Evolutionary conservation across 169 alveolate genomes (phyloP), one percentile per base, ranked within the genome.

Genomic region (Plasmodium fragile): DNA sequence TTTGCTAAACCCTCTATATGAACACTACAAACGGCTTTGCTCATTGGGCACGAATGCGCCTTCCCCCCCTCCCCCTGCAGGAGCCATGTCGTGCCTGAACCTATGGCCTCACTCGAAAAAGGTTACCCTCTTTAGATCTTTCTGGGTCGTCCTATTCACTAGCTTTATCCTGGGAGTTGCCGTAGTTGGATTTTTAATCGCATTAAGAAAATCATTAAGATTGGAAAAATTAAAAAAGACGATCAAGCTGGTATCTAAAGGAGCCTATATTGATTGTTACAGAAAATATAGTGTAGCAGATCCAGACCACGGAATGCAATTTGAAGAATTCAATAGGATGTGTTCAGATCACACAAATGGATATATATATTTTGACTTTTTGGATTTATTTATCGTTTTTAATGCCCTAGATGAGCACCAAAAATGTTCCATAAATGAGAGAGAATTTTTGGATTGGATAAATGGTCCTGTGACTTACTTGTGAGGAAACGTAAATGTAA

Each of bases 251-350:
- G 94, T 92, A 80, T 95, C 98, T 36, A 97, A 96, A 77, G 98
- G 98, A 8, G 98, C 98, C 16, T 97, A 95, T 81, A 95, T 93
- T 22, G 99, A 97, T 91, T 95, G 96, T 41, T 97, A 97, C 94
- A 92, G 98, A 79, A 97, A 97, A 82, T 97, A 97, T 77, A 98
- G 98, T 34, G 93, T 96, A 78, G 97, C 97, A 11, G 99, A 97
- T 92, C 98, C 98, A 16, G 98, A 95, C 45, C 98, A 97, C 69
- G 99, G 99, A 59, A 97, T 97, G 98, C 99, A 97, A 92, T 96
- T 97, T 82, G 96, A 97, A 94, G 99, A 97, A 92, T 97, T 97
- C 85, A 97, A 97, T 83, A 87, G 98, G 45, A 96, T 97, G 96
- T 96, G 98, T 78, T 97, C 99, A 3, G 99, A 97, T 85, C 97